Conservation (phyloP, 768 basidiomycete species). For the Leccinum truebloodii region DNA sequence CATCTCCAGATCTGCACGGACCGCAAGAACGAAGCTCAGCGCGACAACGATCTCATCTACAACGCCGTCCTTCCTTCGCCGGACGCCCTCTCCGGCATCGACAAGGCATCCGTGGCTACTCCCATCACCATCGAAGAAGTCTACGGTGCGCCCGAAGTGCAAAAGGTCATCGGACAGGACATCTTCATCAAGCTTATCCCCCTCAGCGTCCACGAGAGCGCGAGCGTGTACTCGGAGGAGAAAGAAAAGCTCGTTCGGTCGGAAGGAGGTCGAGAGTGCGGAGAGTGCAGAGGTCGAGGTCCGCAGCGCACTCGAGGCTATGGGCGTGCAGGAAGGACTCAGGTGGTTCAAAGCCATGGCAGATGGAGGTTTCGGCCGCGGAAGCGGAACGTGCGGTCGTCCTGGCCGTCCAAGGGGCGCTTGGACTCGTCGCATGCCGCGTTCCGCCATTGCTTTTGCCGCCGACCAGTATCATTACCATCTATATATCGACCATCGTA, state of each 20-base stretch:
- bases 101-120: constrained; percentile 79
- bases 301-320: constrained; percentile 73
- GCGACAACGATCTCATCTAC: constrained; percentile 97
- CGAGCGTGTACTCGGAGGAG: constrained; percentile 96
- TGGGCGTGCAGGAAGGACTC: constrained; percentile 75
- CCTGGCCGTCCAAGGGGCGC: no score
- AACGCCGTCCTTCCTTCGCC: constrained; percentile 83
- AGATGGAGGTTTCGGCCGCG: constrained; percentile 53
- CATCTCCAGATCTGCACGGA: constrained; percentile 79
- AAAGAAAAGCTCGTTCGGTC: constrained; percentile 85
- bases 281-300: constrained; percentile 83
- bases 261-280: constrained; percentile 84
- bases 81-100: constrained; percentile 77
- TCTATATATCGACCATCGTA: no score
- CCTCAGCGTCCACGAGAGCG: constrained; percentile 92
- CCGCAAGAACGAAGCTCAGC: constrained; percentile 68
- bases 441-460: no score
- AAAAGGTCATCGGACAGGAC: constrained; percentile 92
- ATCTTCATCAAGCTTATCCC: constrained; percentile 87
- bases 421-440: no score
- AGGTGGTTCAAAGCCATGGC: constrained; percentile 70
- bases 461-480: no score
- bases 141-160: constrained; percentile 86
- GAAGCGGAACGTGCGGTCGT: constrained; percentile 25
- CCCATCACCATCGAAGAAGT: constrained; percentile 94